These are phyloP conservation scores for Colletotrichum trifolii DNA, from an alignment of 2,329 filamentous ascomycete genomes.

Conservation along the genomic window DNA sequence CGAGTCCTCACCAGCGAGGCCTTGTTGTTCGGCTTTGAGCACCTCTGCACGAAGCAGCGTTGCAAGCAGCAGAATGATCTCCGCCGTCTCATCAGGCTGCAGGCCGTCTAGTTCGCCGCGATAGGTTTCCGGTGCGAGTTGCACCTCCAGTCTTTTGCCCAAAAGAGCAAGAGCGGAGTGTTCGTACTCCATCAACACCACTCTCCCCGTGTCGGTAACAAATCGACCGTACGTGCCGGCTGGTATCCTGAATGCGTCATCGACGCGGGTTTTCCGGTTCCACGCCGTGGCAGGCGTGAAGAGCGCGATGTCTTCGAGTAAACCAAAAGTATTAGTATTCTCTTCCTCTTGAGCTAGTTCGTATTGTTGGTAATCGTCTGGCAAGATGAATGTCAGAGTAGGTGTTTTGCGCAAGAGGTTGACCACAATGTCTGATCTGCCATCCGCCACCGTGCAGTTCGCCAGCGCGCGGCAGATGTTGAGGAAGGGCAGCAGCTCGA, in stretches of 20 bases:
- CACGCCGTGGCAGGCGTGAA: slow-evolving; percentile 63
- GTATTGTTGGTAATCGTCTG: slow-evolving; percentile 77
- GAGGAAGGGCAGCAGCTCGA: slow-evolving; percentile 84
- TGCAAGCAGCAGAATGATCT: slow-evolving; percentile 79
- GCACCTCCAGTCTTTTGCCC: slow-evolving; percentile 79
- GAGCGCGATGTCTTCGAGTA: slow-evolving; percentile 72
- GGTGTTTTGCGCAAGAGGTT: slow-evolving; percentile 75
- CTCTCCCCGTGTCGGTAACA: slow-evolving; percentile 80
- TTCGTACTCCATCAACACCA: slow-evolving; percentile 79
- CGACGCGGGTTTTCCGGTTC: slow-evolving; percentile 55
- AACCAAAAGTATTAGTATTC: slow-evolving; percentile 80
- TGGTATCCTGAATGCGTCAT: slow-evolving; percentile 71
- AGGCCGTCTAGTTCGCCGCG: slow-evolving; percentile 64
- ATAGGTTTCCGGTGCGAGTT: slow-evolving; percentile 67
- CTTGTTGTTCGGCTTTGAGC: slow-evolving; percentile 45
- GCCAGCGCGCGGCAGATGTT: slow-evolving; percentile 74
- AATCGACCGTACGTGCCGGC: slow-evolving; percentile 76
- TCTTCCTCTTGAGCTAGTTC: slow-evolving; percentile 86
- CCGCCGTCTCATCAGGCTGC: slow-evolving; percentile 71
- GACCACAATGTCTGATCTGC: slow-evolving; percentile 63
- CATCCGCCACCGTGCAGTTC: slow-evolving; percentile 47
- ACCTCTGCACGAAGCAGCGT: slow-evolving; percentile 71
- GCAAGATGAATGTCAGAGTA: slow-evolving; percentile 82
- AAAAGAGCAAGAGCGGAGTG: slow-evolving; percentile 86
- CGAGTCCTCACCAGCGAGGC: slow-evolving; percentile 38